phyloP scores from a whole-genome alignment of 139 green algal genomes.

The Volvox africanus region DNA sequence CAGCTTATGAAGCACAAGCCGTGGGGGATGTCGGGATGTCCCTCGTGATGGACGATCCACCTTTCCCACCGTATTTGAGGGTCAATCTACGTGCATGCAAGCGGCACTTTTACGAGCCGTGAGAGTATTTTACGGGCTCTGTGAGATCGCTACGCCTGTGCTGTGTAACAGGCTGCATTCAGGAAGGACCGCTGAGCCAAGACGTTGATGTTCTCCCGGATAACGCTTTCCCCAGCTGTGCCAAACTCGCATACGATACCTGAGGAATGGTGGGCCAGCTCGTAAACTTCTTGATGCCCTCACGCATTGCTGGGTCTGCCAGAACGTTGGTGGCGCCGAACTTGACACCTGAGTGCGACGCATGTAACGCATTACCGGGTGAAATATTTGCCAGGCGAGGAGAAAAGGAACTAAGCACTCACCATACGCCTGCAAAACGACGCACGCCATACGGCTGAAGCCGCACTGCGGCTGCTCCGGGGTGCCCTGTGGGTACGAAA shows the following conservation, averaged over 20 bases:
- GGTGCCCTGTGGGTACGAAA: slow-evolving; percentile 59
- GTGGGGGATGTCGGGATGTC: too few relatives aligned
- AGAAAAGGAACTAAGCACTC: neutral
- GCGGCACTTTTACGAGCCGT: too few relatives aligned
- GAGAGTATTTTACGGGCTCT: too few relatives aligned
- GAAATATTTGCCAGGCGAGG: neutral
- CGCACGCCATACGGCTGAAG: slow-evolving; percentile 93
- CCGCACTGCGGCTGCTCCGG: slow-evolving; percentile 88
- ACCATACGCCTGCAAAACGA: slow-evolving; percentile 92
- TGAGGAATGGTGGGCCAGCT: slow-evolving; percentile 97
- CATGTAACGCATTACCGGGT: neutral
- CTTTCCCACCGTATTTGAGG: too few relatives aligned
- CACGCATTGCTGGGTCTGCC: slow-evolving; percentile 83
- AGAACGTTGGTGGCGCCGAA: slow-evolving; percentile 92
- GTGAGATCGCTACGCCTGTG: too few relatives aligned
- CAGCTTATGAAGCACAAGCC: too few relatives aligned
- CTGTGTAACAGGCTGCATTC: too few relatives aligned
- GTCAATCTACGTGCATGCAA: too few relatives aligned
- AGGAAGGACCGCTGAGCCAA: too few relatives aligned
- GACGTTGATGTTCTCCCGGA: too few relatives aligned
- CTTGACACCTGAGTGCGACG: slow-evolving; percentile 79
- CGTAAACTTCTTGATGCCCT: slow-evolving; percentile 95
- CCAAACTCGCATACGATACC: slow-evolving; percentile 48
- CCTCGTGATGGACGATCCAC: too few relatives aligned
- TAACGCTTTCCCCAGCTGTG: too few relatives aligned